Conservation (phyloP, 108 stramenopile species). For the Pseudonitzschia delicatissima region DNA sequence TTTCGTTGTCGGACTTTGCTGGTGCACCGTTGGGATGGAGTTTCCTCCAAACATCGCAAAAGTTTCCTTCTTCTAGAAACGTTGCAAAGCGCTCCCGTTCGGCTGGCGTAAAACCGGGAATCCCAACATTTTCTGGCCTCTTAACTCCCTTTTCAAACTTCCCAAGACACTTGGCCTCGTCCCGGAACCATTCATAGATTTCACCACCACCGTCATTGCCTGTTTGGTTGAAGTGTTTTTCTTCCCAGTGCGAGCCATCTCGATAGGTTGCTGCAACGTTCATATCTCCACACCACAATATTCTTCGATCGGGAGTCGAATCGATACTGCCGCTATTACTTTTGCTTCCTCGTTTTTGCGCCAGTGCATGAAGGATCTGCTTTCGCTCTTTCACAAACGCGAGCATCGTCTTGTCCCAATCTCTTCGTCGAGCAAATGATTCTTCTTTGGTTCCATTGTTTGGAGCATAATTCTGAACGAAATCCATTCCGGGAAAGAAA, state of each 20-base stretch:
- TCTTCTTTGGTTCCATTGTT: conserved; percentile 42
- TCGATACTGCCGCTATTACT: neutral
- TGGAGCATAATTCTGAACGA: conserved; percentile 47
- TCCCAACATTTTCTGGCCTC: conserved; percentile 21
- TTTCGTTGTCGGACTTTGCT: neutral
- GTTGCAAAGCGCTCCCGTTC: conserved; percentile 35
- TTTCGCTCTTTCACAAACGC: conserved; percentile 25
- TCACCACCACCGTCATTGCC: neutral
- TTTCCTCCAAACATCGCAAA: conserved; percentile 41
- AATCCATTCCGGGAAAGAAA: conserved; percentile 32
- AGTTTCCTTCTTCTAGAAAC: conserved; percentile 21
- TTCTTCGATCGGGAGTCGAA: conserved; percentile 11
- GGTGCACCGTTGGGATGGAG: conserved; percentile 30
- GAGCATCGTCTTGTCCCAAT: conserved; percentile 35
- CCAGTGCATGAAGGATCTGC: conserved; percentile 15
- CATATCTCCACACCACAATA: conserved; percentile 45
- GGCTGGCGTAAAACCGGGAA: conserved; percentile 37
- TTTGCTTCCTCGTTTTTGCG: neutral
- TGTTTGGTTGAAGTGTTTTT: neutral
- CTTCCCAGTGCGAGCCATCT: conserved; percentile 41
- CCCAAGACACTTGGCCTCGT: conserved; percentile 29
- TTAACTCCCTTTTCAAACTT: neutral
- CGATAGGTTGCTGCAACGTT: conserved; percentile 30
- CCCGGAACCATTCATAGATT: conserved; percentile 41
- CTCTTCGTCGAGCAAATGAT: conserved; percentile 16